Evolutionary conservation across 2,329 filamentous ascomycete species (phyloP).

Genomic region (Trichoderma guizhouense): DNA sequence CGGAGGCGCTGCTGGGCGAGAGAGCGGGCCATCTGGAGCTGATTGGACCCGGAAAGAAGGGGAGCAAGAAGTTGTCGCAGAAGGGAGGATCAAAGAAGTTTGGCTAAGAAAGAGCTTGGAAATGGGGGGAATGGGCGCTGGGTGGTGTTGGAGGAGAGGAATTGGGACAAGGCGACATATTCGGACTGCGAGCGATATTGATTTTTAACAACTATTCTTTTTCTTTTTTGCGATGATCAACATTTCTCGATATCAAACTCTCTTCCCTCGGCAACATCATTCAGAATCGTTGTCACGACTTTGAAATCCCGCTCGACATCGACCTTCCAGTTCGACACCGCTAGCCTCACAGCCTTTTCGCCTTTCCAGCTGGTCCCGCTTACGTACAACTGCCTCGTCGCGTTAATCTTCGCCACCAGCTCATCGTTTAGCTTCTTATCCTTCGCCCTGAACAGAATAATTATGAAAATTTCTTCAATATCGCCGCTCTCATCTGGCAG

Average conservation of each 20-base stretch:
- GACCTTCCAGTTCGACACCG: constrained; percentile 81
- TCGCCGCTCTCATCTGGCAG: constrained; percentile 51
- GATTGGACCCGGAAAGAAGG: constrained; percentile 55
- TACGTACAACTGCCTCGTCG: constrained; percentile 71
- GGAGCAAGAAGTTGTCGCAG: constrained; percentile 36
- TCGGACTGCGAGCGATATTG: neutral
- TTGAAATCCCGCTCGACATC: constrained; percentile 63
- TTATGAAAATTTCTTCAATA: constrained; percentile 54
- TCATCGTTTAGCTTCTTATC: constrained; percentile 58
- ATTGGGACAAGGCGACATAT: neutral
- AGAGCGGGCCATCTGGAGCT: constrained; percentile 58
- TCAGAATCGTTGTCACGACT: constrained; percentile 63
- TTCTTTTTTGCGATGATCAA: neutral
- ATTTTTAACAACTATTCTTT: neutral
- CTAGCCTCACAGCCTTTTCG: constrained; percentile 71
- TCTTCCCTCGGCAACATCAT: constrained; percentile 40
- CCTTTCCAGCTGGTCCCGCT: constrained; percentile 78
- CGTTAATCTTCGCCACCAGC: constrained; percentile 72
- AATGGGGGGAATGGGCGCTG: neutral
- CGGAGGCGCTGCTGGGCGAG: constrained; percentile 57
- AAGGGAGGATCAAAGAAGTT: constrained; percentile 55
- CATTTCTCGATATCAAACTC: constrained; percentile 28
- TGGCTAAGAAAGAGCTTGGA: constrained; percentile 39
- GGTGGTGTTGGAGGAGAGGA: neutral
- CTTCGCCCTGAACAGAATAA: constrained; percentile 74